Percentiles rank a stretch among this genome's conserved stretches.
phyloP scores from a whole-genome alignment of 2,329 filamentous ascomycete genomes.

The Talaromyces sp. region DNA sequence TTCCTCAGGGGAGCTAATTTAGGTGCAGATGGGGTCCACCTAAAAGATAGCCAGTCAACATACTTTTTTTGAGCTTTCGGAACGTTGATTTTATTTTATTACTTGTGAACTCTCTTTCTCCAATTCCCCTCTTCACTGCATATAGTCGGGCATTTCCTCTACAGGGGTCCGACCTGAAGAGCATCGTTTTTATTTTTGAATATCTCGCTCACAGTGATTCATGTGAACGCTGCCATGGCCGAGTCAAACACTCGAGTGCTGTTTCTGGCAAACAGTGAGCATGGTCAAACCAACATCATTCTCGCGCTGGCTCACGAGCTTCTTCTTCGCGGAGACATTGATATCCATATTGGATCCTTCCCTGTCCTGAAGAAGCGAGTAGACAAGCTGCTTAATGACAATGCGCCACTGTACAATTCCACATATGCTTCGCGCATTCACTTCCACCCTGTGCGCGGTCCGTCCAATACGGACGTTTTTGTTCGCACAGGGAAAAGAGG shows the following conservation, averaged over 20 bases:
- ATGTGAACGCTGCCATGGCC: neutral
- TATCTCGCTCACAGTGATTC: neutral
- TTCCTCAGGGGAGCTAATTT: neutral
- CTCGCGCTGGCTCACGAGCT: conserved; percentile 41
- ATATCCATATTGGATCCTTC: conserved; percentile 45
- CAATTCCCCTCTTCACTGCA: neutral
- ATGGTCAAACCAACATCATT: conserved; percentile 45
- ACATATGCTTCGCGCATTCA: conserved; percentile 15
- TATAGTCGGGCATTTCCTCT: neutral
- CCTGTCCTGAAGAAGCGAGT: conserved; percentile 29
- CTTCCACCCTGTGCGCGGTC: conserved; percentile 32
- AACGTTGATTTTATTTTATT: neutral
- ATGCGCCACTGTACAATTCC: neutral
- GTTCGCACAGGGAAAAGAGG: conserved; percentile 22
- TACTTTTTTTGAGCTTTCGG: neutral
- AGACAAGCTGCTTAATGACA: conserved; percentile 14
- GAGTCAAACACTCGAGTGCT: neutral
- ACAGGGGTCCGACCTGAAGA: neutral
- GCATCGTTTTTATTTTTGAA: neutral
- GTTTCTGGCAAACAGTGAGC: conserved; percentile 43
- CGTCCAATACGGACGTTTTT: conserved; percentile 29
- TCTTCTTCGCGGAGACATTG: conserved; percentile 28
- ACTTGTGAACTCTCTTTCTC: neutral
- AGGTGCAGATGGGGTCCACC: neutral
- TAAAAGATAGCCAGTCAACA: neutral